Base-by-base conservation (phyloP, 495 filamentous ascomycete species). In the Darksidea phi region DNA sequence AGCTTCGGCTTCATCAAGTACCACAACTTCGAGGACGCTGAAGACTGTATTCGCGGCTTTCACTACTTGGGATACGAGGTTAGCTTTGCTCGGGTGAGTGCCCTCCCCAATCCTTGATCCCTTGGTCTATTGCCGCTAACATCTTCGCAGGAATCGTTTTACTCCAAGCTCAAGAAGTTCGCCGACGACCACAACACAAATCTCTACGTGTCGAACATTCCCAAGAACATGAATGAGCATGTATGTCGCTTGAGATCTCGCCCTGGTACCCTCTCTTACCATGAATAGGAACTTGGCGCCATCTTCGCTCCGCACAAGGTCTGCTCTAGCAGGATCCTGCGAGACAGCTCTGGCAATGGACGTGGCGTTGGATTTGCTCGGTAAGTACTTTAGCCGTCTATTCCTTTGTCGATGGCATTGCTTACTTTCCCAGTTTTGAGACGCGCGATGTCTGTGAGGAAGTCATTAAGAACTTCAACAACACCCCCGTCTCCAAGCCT, bases 1-100 rank as follows among this genome's bases (percentile, higher is more conserved):
- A 98, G 94, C 2, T 98, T 96, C 70, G 95, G 95, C 0, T 99
- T 99, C 73, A 91, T 95, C 67, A 92, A 93, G 72, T 99, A 92
- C 71, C 86, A 81, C 74, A 87, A 87, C 67, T 88, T 89, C 67
- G 84, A 86, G 24, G 88, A 96, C 61, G 95, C 93, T 15, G 91
- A 97, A 76, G 87, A 88, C 60, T 97, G 92, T 76, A 97, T 99
- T 74, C 89, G 90, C 37, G 93, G 88, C n/a, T 95, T 99, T 70
- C 91, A 90, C 71, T 86, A 88, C 67, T 82, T 91, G 54, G 92
- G 92, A 41, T 97, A 97, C 69, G 94, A 99, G 76, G 92, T 93
- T 59, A 94, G 91, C 69, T 99, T 96, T 76, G 94, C 95, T 60
- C 82, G 89, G 71, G 91, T 92, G 77, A 61, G 75, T 72, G 4